A percentile compares a stretch with the other conserved stretches of the same genome.
These are phyloP conservation scores for Aspergillus egyptiacus DNA, from an alignment of 495 filamentous ascomycete species.

Conservation along the genomic window DNA sequence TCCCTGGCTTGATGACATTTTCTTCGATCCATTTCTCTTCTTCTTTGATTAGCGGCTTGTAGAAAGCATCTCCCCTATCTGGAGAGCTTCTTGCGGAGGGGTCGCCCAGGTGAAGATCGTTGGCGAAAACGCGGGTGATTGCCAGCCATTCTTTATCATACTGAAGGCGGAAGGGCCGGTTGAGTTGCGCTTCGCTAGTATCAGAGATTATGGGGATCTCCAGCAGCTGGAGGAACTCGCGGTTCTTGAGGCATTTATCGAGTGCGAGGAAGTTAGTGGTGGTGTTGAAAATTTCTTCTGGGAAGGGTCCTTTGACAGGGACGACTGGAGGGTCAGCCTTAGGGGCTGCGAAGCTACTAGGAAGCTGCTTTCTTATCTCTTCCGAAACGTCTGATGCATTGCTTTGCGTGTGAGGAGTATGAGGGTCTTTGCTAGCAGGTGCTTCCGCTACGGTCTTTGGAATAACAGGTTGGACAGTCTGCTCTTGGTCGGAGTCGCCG, in stretches of 20 bases:
- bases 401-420: background rate
- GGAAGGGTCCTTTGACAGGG: conserved; percentile 38
- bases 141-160: conserved; percentile 96
- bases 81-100: conserved; percentile 37
- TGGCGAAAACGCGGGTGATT: conserved; percentile 75
- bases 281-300: conserved; percentile 58
- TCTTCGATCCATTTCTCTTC: conserved; percentile 72
- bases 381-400: conserved; percentile 39
- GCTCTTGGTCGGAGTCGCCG: conserved; percentile 33
- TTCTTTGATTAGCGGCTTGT: conserved; percentile 54
- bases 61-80: conserved; percentile 58
- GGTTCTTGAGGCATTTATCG: conserved; percentile 68
- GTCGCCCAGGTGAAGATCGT: conserved; percentile 54
- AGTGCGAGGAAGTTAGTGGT: conserved; percentile 82
- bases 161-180: conserved; percentile 45
- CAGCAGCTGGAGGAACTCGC: conserved; percentile 76
- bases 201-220: conserved; percentile 46
- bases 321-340: conserved; percentile 15
- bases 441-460: conserved; percentile 16
- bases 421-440: background rate
- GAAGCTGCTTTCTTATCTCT: conserved; percentile 59
- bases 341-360: conserved; percentile 54
- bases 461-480: background rate
- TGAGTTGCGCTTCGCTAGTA: conserved; percentile 9
- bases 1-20: conserved; percentile 54